These are phyloP conservation scores for Pichia paraexigua DNA, from an alignment of 805 yeast genomes.

Conservation along the genomic window DNA sequence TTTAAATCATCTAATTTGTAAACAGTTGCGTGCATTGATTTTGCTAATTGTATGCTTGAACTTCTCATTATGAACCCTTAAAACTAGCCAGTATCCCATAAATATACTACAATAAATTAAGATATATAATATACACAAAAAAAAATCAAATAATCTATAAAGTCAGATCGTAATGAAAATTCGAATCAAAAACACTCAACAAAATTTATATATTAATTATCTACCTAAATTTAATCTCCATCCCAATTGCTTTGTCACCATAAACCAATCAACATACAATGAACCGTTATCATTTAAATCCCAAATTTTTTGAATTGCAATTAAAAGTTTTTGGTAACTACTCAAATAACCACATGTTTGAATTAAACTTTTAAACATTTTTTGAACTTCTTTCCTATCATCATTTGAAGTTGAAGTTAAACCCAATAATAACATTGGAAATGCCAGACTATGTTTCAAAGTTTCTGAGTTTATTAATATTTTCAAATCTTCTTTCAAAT, in stretches of 20 bases:
- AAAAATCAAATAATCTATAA: not conserved
- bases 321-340: slow-evolving; percentile 25
- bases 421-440: slow-evolving; percentile 34
- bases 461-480: slow-evolving; percentile 9
- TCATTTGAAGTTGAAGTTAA: slow-evolving; percentile 22
- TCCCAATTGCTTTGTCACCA: slow-evolving; percentile 30
- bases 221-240: slow-evolving; percentile 28
- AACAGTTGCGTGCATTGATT: too few species aligned
- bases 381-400: slow-evolving; percentile 22
- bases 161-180: too few species aligned
- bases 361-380: slow-evolving; percentile 22
- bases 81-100: too few species aligned
- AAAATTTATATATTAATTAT: slow-evolving; percentile 1
- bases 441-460: slow-evolving; percentile 26
- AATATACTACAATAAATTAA: not conserved
- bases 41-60: too few species aligned
- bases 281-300: slow-evolving; percentile 28
- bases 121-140: not conserved
- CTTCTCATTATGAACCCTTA: too few species aligned
- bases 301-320: slow-evolving; percentile 30
- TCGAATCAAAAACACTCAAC: too few species aligned
- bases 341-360: slow-evolving; percentile 27
- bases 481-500: slow-evolving; percentile 14
- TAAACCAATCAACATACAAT: slow-evolving; percentile 33
- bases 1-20: too few species aligned